A percentile compares a stretch with the other conserved stretches of the same genome.
phyloP scores from a whole-genome alignment of 208 protist species.

The Crithidia brevicula region DNA sequence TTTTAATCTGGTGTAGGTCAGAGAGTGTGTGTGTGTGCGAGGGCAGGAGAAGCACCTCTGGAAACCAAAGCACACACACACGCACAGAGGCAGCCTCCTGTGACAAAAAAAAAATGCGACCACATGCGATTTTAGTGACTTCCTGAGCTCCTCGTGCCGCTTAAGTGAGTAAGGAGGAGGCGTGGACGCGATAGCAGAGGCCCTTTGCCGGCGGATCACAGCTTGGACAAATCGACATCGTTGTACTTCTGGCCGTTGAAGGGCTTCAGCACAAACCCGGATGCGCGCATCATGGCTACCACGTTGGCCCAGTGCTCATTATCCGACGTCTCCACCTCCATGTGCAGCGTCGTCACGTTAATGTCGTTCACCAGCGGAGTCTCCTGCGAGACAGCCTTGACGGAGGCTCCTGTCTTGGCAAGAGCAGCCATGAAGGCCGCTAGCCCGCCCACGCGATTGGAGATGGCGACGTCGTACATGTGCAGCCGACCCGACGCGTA shows the following conservation, averaged over 20 bases:
- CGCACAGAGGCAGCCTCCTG: too few relatives aligned
- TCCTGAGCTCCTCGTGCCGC: too few relatives aligned
- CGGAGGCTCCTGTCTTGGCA: constrained; percentile 52
- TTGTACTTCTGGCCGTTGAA: constrained; percentile 44
- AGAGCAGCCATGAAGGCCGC: constrained; percentile 52
- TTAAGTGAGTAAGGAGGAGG: too few relatives aligned
- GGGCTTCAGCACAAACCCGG: constrained; percentile 45
- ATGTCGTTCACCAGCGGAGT: constrained; percentile 67
- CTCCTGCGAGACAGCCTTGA: constrained; percentile 88
- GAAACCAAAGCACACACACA: too few relatives aligned
- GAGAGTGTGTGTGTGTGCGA: too few relatives aligned
- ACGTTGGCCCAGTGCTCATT: constrained; percentile 46
- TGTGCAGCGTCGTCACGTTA: constrained; percentile 52
- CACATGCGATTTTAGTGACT: too few relatives aligned
- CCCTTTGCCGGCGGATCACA: constrained; percentile 24
- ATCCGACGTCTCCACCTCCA: constrained; percentile 56
- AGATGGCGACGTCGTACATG: constrained; percentile 76
- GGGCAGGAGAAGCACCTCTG: too few relatives aligned
- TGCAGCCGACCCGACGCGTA: constrained; percentile 69
- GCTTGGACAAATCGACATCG: constrained; percentile 50
- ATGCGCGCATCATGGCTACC: constrained; percentile 33
- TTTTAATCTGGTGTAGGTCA: too few relatives aligned
- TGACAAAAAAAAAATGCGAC: not conserved
- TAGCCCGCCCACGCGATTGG: constrained; percentile 86
- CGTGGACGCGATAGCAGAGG: not conserved